phyloP scores from a whole-genome alignment of 148 eudicot species.

The Heliosperma pusillum region DNA sequence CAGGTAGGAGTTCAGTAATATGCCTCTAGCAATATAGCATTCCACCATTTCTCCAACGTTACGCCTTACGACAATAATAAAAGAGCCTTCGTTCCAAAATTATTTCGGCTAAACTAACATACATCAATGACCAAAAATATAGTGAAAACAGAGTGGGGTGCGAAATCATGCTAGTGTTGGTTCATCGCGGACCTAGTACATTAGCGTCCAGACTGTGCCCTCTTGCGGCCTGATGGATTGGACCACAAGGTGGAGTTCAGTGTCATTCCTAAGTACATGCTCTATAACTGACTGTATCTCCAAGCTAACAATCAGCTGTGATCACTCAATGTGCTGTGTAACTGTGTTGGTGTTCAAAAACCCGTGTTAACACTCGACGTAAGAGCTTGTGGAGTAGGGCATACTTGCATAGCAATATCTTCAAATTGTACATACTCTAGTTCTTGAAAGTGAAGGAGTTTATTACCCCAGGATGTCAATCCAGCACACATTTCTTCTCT shows the following conservation, averaged over 20 bases:
- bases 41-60: not conserved
- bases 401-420: not conserved
- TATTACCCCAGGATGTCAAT: slow-evolving; percentile 96
- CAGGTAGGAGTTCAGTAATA: slow-evolving; percentile 35
- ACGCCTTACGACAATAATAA: not conserved
- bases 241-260: slow-evolving; percentile 92
- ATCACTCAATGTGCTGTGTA: not conserved
- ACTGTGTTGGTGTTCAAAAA: not conserved
- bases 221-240: slow-evolving; percentile 83
- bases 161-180: not conserved
- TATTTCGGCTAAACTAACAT: no score
- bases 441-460: slow-evolving; percentile 86
- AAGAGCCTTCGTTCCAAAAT: no score
- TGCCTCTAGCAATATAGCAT: not conserved
- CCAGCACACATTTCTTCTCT: slow-evolving; percentile 89
- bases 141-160: no score
- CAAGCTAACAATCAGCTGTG: not conserved
- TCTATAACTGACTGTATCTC: slow-evolving; percentile 38
- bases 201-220: slow-evolving; percentile 64
- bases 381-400: not conserved
- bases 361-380: not conserved
- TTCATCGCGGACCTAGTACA: slow-evolving; percentile 64
- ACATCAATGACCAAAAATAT: no score
- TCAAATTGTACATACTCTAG: slow-evolving; percentile 4
- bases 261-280: slow-evolving; percentile 86